Base-by-base conservation (phyloP, 1,284 basidiomycete species). In the Cerioporus squamosus region DNA sequence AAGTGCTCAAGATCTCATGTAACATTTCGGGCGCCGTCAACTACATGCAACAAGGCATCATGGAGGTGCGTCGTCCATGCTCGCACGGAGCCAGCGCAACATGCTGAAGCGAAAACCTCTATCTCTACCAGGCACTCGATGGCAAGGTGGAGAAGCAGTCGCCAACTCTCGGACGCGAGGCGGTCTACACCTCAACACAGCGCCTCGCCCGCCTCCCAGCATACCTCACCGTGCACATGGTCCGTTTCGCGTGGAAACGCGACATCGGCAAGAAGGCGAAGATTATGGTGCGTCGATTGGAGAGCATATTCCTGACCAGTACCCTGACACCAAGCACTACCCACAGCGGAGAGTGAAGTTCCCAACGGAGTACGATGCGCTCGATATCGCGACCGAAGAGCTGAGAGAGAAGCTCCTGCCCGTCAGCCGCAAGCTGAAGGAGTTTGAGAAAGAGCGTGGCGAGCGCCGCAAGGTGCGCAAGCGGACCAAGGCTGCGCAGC, bases 251-350 rank as follows among this genome's bases (percentile, higher is more conserved):
- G 64, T 99, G 97, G 97, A 81, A 94, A 61, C 81, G 87, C 44
- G 97, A 98, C 66, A 96, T 98, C 58, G 79, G 80, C 64, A 95
- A 94, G 78, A 96, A 95, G 70, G 87, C 93, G 1, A 96, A 96
- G 77, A 95, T 96, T 71, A 93, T 96, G 93, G 88, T 88, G 55
- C 47, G 60, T 47, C 9, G 12, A 6, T 5, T 10, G 10, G 0
- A 29, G 5, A 29, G 6, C 29, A 29, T 29, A 29, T 22, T 15
- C 20, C 29, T 42, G 18, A 36, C 38, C n/a, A n/a, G 48, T 17
- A 39, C 15, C 22, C 15, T 29, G 29, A 29, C 44, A n/a, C 23
- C 22, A n/a, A 3, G 29, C 22, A 6, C 18, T 29, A n/a, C 23
- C 3, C 38, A 26, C 66, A 92, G 93, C 88, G 95, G 58, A 94